phyloP scores from a whole-genome alignment of 2,329 filamentous ascomycete species.

The Claviceps sorghi region DNA sequence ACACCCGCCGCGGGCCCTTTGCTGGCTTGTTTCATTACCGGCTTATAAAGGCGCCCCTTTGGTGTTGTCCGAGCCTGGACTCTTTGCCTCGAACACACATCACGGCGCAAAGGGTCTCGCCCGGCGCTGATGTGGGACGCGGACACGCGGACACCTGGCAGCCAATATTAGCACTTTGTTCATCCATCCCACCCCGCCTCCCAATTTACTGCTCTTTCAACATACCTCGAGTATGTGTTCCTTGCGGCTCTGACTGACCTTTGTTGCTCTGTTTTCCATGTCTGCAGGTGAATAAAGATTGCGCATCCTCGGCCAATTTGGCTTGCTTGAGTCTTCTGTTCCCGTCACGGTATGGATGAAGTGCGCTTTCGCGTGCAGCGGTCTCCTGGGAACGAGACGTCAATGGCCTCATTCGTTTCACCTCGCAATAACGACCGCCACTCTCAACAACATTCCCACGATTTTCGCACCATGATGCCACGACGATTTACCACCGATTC shows the following conservation, averaged over 20 bases:
- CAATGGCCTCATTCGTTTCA: slow-evolving; percentile 61
- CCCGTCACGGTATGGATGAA: slow-evolving; percentile 48
- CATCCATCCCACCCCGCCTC: slow-evolving; percentile 15
- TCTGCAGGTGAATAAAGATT: slow-evolving; percentile 19
- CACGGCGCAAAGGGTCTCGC: background rate
- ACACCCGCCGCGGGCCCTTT: slow-evolving; percentile 1
- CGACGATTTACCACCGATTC: slow-evolving; percentile 90
- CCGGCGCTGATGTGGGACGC: background rate
- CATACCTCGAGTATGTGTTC: slow-evolving; percentile 11
- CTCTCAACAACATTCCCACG: slow-evolving; percentile 38
- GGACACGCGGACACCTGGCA: slow-evolving; percentile 5
- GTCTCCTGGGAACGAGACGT: slow-evolving; percentile 60
- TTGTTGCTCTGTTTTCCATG: slow-evolving; percentile 21
- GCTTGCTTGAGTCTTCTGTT: slow-evolving; percentile 25
- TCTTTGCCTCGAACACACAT: slow-evolving; percentile 7
- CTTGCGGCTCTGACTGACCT: slow-evolving; percentile 15
- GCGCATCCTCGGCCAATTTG: slow-evolving; percentile 21
- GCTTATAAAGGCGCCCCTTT: background rate
- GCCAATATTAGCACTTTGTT: slow-evolving; percentile 10
- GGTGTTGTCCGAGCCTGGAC: slow-evolving; percentile 8
- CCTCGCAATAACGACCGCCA: slow-evolving; percentile 56
- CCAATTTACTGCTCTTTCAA: slow-evolving; percentile 15
- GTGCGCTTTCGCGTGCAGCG: slow-evolving; percentile 64
- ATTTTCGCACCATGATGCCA: slow-evolving; percentile 64
- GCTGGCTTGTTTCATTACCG: background rate